phyloP scores from a whole-genome alignment of 257 asterid genomes.

The Primulina eburnea region DNA sequence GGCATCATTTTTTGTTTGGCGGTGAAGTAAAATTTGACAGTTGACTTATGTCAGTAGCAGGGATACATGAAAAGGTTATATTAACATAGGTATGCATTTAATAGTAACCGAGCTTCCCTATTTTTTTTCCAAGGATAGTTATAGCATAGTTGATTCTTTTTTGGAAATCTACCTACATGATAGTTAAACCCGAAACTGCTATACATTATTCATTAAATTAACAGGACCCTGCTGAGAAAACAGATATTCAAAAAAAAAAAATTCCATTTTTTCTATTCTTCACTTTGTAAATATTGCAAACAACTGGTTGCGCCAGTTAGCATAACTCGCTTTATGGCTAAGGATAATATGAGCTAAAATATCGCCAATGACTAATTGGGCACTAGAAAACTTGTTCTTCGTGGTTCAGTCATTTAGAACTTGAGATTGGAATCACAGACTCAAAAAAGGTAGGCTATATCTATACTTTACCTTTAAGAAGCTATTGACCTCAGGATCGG shows the following conservation, averaged over 20 bases:
- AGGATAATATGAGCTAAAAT: not conserved
- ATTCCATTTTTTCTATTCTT: not conserved
- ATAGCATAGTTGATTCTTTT: not conserved
- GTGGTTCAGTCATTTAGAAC: conserved; percentile 4
- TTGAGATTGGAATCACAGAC: conserved; percentile 15
- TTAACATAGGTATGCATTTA: not conserved
- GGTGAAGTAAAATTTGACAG: conserved; percentile 6
- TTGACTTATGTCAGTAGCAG: conserved; percentile 1
- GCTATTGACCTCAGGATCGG: conserved; percentile 85
- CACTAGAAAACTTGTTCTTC: not conserved
- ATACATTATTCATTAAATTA: not conserved
- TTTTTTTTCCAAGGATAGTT: not conserved
- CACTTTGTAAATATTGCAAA: not conserved
- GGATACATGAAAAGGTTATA: not conserved
- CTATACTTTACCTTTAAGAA: conserved; percentile 60
- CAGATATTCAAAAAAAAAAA: not conserved
- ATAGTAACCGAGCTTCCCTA: not conserved
- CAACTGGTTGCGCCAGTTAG: not conserved
- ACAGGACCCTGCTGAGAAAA: not conserved
- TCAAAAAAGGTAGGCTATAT: not conserved
- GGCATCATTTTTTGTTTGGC: not conserved
- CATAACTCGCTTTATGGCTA: not conserved
- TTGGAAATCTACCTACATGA: not conserved
- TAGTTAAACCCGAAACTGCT: conserved; percentile 5
- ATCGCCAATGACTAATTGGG: not conserved